Evolutionary conservation across 2,329 filamentous ascomycete species (phyloP).

Genomic region (Alternaria gaisen): DNA sequence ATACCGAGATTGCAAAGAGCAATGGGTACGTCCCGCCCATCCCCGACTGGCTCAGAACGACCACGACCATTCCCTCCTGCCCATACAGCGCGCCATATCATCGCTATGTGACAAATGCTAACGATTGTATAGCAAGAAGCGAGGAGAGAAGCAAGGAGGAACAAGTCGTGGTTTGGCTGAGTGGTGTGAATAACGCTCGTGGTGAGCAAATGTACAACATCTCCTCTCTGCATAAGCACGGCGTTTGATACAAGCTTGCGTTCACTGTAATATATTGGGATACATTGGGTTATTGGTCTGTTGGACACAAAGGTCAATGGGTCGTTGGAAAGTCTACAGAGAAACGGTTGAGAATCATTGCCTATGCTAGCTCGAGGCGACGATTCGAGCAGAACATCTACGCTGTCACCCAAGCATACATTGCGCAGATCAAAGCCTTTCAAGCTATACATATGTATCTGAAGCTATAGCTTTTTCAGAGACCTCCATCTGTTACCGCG

Average conservation of each 20-base stretch:
- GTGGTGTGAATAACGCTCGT: background rate
- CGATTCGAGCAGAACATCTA: background rate
- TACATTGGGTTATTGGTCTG: background rate
- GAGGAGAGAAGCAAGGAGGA: conserved; percentile 33
- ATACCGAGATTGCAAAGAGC: conserved; percentile 93
- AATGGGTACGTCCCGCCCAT: conserved; percentile 73
- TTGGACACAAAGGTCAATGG: background rate
- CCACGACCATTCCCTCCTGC: background rate
- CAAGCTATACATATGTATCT: background rate
- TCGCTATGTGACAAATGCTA: conserved; percentile 3
- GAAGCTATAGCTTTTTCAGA: background rate
- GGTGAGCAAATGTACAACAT: conserved; percentile 15
- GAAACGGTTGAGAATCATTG: background rate
- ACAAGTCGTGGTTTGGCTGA: conserved; percentile 33
- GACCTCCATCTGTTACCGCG: background rate
- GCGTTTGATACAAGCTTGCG: conserved; percentile 14
- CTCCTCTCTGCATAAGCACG: conserved; percentile 24
- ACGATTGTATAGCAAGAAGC: conserved; percentile 28
- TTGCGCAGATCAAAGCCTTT: background rate
- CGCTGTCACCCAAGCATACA: background rate
- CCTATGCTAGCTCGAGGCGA: background rate
- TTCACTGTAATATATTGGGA: conserved; percentile 1
- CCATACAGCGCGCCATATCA: background rate
- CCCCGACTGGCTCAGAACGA: background rate
- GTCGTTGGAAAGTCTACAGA: background rate